Base-by-base conservation (phyloP, 2,329 filamentous ascomycete species). In the Clarireedia hainanense region DNA sequence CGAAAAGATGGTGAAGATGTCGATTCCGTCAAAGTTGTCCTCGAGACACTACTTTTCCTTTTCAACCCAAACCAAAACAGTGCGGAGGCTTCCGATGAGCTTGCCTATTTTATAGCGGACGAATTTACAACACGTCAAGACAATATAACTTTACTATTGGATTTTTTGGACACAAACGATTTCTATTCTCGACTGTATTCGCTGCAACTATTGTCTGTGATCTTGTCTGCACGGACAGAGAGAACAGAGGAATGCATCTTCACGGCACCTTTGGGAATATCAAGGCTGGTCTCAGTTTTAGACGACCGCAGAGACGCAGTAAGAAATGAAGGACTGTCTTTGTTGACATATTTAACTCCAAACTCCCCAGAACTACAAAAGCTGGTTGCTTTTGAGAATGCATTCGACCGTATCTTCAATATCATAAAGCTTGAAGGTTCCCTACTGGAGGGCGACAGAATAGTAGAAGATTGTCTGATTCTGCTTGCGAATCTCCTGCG, bases 71-170 rank as follows among this genome's bases (percentile, higher is more conserved):
- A 85, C 63, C 76, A 80, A 64, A 75, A 77, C 68, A 95, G 89
- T 77, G 81, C 90, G 34, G 92, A 97, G 78, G 90, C 92, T 53
- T 96, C 92, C 14, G 92, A 97, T 62, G 94, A 99, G 72, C 95
- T 99, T 65, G 88, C 88, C 17, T 76, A 97, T 27, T 99, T 94
- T 91, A 79, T 99, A 57, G 94, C 94, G 53, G 94, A 99, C 73
- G 92, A 97, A 72, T 99, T 99, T 70, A 96, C 94, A 36, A 91
- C 96, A 77, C 85, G 89, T 60, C 91, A 96, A 81, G 92, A 97
- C 73, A 97, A 99, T 71, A 92, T 96, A 59, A 92, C 89, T 2
- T 77, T 94, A 15, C 80, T 99, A 24, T 81, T 99, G 58, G 88
- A 94, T 68, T 88, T 99, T 55, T 80, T 99, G 62, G 92, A 96